Conservation (phyloP, 257 asterid genomes). For the Petunia secreta region DNA sequence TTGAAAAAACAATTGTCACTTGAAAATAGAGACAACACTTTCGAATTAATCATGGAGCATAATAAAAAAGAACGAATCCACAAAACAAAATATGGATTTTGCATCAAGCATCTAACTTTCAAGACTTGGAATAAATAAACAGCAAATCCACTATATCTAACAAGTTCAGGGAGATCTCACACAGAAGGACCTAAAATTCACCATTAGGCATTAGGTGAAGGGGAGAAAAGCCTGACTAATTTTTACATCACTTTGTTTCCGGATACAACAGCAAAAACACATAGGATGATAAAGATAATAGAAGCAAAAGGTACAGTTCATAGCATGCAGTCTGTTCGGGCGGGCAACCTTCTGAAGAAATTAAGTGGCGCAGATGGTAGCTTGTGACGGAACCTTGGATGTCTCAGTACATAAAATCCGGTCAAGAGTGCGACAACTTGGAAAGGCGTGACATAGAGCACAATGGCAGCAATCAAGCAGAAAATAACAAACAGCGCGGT, state of each 20-base stretch:
- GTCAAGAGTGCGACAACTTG: constrained; percentile 17
- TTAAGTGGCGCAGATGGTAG: constrained; percentile 30
- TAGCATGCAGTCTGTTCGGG: constrained; percentile 32
- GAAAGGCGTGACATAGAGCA: constrained; percentile 24
- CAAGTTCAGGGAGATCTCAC: constrained; percentile 19
- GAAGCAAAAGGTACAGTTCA: neutral
- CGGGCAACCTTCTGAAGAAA: constrained; percentile 31
- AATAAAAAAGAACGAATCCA: neutral
- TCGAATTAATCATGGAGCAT: constrained; percentile 2
- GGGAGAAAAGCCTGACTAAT: neutral
- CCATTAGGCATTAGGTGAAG: neutral
- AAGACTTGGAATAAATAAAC: constrained; percentile 4
- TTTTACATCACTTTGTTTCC: constrained; percentile 19
- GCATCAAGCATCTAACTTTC: neutral
- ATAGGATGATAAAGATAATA: neutral
- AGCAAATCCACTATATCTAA: constrained; percentile 21
- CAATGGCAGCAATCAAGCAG: constrained; percentile 31
- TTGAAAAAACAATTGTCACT: neutral
- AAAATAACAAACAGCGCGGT: constrained; percentile 24
- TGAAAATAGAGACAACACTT: neutral
- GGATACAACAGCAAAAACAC: neutral
- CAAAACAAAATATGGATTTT: constrained; percentile 7
- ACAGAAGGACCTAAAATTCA: constrained; percentile 14
- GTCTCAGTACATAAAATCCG: constrained; percentile 29
- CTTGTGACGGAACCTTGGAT: constrained; percentile 31